These are phyloP conservation scores for Vitellaria paradoxa DNA, from an alignment of 179 eudicot genomes.

Conservation along the genomic window DNA sequence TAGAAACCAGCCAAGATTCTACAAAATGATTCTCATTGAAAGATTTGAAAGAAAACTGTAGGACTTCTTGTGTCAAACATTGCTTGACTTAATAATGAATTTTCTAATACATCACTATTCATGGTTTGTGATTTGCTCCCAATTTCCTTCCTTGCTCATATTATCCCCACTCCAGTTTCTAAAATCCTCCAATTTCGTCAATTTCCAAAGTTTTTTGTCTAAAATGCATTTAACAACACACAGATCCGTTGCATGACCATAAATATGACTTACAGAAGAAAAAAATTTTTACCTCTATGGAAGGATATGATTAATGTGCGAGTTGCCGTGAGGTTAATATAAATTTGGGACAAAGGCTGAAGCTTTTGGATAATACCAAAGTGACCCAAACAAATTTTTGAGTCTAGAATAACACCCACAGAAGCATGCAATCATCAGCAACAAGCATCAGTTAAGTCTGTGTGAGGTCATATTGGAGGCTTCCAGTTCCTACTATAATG, in stretches of 20 bases:
- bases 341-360: too few species aligned
- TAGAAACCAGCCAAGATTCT: neutral
- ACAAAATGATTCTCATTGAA: neutral
- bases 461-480: slow-evolving; percentile 1
- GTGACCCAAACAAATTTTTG: neutral
- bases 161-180: neutral
- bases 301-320: too few species aligned
- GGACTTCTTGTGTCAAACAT: neutral
- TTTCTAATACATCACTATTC: neutral
- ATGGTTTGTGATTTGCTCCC: neutral
- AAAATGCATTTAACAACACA: slow-evolving; percentile 1
- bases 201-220: neutral
- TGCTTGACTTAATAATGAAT: neutral
- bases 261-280: too few species aligned
- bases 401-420: neutral
- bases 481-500: neutral
- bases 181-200: neutral
- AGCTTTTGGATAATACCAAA: neutral
- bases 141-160: neutral
- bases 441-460: neutral
- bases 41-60: neutral
- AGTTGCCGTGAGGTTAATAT: too few species aligned
- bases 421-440: slow-evolving; percentile 8
- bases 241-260: neutral
- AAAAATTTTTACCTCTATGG: too few species aligned